A percentile compares a stretch with the other conserved stretches of the same genome.
Conservation (phyloP, 2,329 filamentous ascomycete genomes). For the Albophoma yamanashiensis region DNA sequence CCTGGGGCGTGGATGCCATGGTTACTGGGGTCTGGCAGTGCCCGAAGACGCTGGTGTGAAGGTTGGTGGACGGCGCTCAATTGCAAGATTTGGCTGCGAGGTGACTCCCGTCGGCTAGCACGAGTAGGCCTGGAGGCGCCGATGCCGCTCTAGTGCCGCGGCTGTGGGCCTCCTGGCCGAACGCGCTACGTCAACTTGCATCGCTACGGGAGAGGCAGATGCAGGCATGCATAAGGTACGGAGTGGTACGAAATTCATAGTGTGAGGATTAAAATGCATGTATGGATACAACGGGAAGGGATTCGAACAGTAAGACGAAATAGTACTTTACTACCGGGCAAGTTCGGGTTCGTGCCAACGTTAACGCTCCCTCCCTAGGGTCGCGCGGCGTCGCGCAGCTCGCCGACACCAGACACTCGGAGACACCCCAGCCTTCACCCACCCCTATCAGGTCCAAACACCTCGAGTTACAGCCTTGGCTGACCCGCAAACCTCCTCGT, state of each 20-base stretch:
- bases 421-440: too few species aligned
- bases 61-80: neutral
- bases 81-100: neutral
- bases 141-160: neutral
- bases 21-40: slow-evolving; percentile 2
- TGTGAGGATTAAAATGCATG: neutral
- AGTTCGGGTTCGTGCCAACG: neutral
- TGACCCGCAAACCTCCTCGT: neutral
- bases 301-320: too few species aligned
- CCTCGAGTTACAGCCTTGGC: neutral
- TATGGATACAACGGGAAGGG: too few species aligned
- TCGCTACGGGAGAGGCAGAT: neutral
- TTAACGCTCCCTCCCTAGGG: neutral
- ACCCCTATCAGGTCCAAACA: neutral
- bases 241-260: too few species aligned
- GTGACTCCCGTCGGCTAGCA: neutral
- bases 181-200: neutral
- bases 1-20: slow-evolving; percentile 18
- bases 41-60: neutral
- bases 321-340: too few species aligned
- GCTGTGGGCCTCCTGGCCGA: neutral
- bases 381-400: neutral
- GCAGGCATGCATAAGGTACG: neutral
- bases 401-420: too few species aligned
- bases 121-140: neutral